Evolutionary conservation across 164 flowering plant genomes (phyloP), one percentile per base, ranked within the genome.

Genomic region (Annona cherimola): DNA sequence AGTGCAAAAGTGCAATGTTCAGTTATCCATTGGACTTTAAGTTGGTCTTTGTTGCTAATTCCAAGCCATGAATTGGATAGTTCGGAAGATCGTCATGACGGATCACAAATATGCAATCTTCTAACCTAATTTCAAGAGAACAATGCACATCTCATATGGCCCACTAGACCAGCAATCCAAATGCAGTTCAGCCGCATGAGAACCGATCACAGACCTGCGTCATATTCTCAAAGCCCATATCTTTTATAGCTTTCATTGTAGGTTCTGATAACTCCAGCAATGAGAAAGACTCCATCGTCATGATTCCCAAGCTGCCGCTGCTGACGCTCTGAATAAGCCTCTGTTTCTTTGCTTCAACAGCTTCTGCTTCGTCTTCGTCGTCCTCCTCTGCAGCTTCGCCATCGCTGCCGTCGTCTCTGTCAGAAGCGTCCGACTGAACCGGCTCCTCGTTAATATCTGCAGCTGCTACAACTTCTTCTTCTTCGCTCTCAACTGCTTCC

Each of bases 151-250:
- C 14, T 50, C 14, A 16, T 8, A 3, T 11, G 57, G 14, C 57
- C 57, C 43, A 11, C 45, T 65, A 45, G 16, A 67, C 64, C 9
- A 50, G 14, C 11, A 16, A 16, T 50, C 57, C 57, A 8, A 16
- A 50, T 26, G 14, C 11, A 16, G 7, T 3, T 45, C 16, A 39
- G 43, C 3, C n/a, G n/a, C 3, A 16, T 35, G 9, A 59, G 19
- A 50, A 45, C 11, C 12, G 45, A 45, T 16, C 46, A 43, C 71
- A 50, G 5, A 94, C 99, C 97, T 91, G 88, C 72, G 98, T 93
- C 96, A 93, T 91, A 75, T 87, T 70, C 76, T 77, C 66, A 67
- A 95, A 95, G 0, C 90, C 88, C 87, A 90, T 84, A 26, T 87
- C 96, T 71, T 80, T 63, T 20, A 95, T 93, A 2, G 97, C 91